phyloP scores from a whole-genome alignment of 2,329 filamentous ascomycete species.

The Plectosphaerella plurivora region DNA sequence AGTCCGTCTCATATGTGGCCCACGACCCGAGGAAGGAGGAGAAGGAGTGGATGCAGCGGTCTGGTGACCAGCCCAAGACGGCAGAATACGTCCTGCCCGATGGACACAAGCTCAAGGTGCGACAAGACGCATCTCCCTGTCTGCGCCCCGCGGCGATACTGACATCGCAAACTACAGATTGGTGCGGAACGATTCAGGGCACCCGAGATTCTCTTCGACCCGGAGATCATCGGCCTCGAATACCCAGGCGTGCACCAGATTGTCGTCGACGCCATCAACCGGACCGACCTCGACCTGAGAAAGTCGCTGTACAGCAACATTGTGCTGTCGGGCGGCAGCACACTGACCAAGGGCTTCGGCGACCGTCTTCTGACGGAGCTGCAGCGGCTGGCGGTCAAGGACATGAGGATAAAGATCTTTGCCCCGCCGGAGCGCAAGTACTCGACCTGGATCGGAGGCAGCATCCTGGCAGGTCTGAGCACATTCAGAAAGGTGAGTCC shows the following conservation, averaged over 20 bases:
- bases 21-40: slow-evolving; percentile 89
- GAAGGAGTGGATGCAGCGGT: slow-evolving; percentile 81
- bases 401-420: slow-evolving; percentile 99
- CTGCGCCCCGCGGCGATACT: neutral
- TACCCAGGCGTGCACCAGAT: slow-evolving; percentile 98
- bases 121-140: slow-evolving; percentile 5
- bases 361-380: slow-evolving; percentile 89
- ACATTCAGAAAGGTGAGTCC: slow-evolving; percentile 89
- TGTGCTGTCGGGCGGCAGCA: slow-evolving; percentile 92
- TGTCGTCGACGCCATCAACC: slow-evolving; percentile 90
- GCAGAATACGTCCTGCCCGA: slow-evolving; percentile 89
- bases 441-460: slow-evolving; percentile 98
- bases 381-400: slow-evolving; percentile 90
- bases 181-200: slow-evolving; percentile 93
- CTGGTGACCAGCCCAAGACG: slow-evolving; percentile 64
- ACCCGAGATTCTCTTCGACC: slow-evolving; percentile 95
- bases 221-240: slow-evolving; percentile 93
- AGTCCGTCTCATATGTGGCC: slow-evolving; percentile 88
- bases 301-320: slow-evolving; percentile 96
- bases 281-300: slow-evolving; percentile 91
- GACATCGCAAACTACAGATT: slow-evolving; percentile 46
- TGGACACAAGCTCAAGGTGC: slow-evolving; percentile 85
- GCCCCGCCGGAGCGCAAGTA: slow-evolving; percentile 97
- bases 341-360: slow-evolving; percentile 93
- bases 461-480: slow-evolving; percentile 92